Base-by-base conservation (phyloP, 768 basidiomycete species). In the Termitomyces sp. region DNA sequence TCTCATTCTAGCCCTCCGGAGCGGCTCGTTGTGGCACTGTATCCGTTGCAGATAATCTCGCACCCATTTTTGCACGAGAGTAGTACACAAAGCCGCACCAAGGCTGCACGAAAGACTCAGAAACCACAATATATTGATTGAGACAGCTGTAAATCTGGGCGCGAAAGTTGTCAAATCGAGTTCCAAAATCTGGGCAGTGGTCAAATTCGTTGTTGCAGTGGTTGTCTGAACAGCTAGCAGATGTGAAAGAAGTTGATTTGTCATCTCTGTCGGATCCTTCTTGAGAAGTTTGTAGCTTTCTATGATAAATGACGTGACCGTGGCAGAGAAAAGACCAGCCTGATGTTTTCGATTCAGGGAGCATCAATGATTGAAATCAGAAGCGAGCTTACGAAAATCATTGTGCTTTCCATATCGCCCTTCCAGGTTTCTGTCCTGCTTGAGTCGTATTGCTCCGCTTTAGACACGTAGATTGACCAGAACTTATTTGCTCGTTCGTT, bases 301-400 rank as follows among this genome's bases (percentile, higher is more conserved):
- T 18, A 75, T 66, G 6, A 73, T 68, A 54, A 77, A 78, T 2
- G 75, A 67, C 3, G 71, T 73, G 15, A 75, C 66, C 1, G 70
- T 71, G 4, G 74, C 70, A 24, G 75, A 75, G 61, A 78, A 78
- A 12, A 78, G 65, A 69, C 76, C 77, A 34, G 73, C 70, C 75
- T 77, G 51, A 31, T 26, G 33, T 15, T 26, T 34, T 12, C 7
- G 28, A n/a, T 39, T 28, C n/a, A 22, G n/a, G 22, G 4, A 28
- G 33, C 8, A 7, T 29, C n/a, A n/a, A n/a, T 10, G 22, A 5
- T 39, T n/a, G 12, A 16, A 4, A 7, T 9, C 10, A 22, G 28
- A 22, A 7, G 26, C 1, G 46, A 15, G 28, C 69, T 57, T 46
- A 74, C 72, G 53, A 74, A 75, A 26, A 73, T 68, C 18, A 66